Base-by-base conservation (phyloP, 768 basidiomycete species). In the Lactarius akahatsu region DNA sequence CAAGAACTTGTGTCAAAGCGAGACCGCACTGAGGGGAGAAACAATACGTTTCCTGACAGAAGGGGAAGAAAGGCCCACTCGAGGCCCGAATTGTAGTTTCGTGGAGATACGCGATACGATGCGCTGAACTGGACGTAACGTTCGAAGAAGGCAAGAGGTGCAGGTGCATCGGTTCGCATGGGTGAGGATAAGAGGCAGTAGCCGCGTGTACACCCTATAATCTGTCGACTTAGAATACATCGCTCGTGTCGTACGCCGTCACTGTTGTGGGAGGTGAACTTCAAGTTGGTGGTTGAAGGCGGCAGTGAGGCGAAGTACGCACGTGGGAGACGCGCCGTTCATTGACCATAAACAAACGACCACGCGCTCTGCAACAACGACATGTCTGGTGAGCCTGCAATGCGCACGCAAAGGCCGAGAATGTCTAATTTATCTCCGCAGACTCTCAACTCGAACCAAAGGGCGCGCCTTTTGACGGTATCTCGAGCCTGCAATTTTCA, bases 401-500 rank as follows among this genome's bases (percentile, higher is more conserved):
- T 26, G 50, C 7, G 13, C 23, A 15, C 23, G 50, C 50, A 52
- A 13, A 2, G 13, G 26, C 23, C 23, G 4, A 52, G 23, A 52
- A 26, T 6, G 5, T n/a, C 50, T 52, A 11, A 57, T 32, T n/a
- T 10, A 23, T 56, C 28, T 32, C 56, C 2, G 6, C 10, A 62
- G 65, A 66, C 0, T 34, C 61, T 47, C 77, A 82, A 70, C 66
- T 77, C 9, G 83, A 83, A 69, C 73, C 88, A 40, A 78, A 81
- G 7, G 86, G 88, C 0, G 87, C 92, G 0, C 94, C 94, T 0
- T 89, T 92, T 71, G 94, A 97, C 77, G 90, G 90, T 71, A 84
- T 96, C 59, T 91, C 93, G 2, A 82, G 86, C 45, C 78, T 98
- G 34, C 82, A 85, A 38, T 98, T 91, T 76, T 92, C 94, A 26